Base-by-base conservation (phyloP, 768 basidiomycete genomes). In the Tulasnella sp. region DNA sequence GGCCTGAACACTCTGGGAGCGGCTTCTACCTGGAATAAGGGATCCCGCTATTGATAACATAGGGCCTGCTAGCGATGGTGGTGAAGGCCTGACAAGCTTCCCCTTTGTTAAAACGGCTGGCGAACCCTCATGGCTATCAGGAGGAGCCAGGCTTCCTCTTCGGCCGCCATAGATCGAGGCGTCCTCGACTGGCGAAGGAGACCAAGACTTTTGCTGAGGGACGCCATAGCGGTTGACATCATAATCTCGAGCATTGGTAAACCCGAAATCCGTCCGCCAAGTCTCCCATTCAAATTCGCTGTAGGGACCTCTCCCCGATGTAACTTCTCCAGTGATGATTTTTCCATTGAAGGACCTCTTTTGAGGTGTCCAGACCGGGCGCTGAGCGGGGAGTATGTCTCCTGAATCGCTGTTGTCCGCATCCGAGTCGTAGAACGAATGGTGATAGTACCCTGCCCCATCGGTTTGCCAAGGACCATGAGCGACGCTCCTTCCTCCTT, bases 221-320 rank as follows among this genome's bases (percentile, higher is more conserved):
- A 67, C 61, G 32, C 61, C 61, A 11, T 26, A 67, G 13, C 61
- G 61, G 32, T 26, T 67, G 29, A 20, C 29, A 35, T 67, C 61
- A 67, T 67, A 67, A 16, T 67, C 61, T 35, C 26, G 9, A 16
- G 32, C 61, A 11, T 67, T 26, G 29, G 26, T 67, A 18, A 67
- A 67, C 29, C 29, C 61, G 16, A 67, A 67, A 16, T 67, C 61
- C 3, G 61, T 35, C 61, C 32, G 26, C 61, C 61, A 67, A 3
- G 29, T 67, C 61, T 67, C 61, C 61, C 61, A 67, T 13, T 67
- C 61, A 35, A 67, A 67, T 35, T 67, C 61, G 61, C 61, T 67
- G 32, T 29, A 67, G 26, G 32, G 61, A 10, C 5, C 61, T 29
- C 61, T 5, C 16, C 11, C 61, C 4, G 5, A 5, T 35, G 5